phyloP scores from a whole-genome alignment of 352 stramenopile species.

The Phytopythium kandeliae region DNA sequence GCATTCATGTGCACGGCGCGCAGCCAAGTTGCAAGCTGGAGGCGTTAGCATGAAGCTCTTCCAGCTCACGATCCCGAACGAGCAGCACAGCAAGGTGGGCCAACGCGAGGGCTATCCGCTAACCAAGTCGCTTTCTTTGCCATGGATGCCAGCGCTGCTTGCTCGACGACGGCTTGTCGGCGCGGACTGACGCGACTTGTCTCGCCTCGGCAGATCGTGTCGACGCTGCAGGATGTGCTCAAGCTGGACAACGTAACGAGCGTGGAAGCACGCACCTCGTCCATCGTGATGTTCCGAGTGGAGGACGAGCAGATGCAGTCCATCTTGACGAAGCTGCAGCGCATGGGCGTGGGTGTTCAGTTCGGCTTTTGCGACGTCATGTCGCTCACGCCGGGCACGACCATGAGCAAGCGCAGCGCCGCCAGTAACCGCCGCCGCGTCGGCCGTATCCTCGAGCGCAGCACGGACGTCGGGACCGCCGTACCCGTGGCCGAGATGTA shows the following conservation, averaged over 20 bases:
- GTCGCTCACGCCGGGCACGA: conserved; percentile 80
- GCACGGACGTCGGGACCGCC: conserved; percentile 73
- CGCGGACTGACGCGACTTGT: neutral
- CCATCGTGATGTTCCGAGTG: conserved; percentile 82
- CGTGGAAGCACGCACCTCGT: conserved; percentile 80
- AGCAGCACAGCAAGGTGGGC: conserved; percentile 67
- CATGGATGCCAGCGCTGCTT: too few relatives aligned
- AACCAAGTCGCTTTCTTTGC: too few relatives aligned
- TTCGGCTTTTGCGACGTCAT: conserved; percentile 88
- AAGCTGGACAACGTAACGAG: conserved; percentile 82
- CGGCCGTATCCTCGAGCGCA: conserved; percentile 66
- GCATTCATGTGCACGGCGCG: too few relatives aligned
- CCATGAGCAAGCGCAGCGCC: conserved; percentile 49
- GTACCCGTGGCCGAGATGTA: conserved; percentile 87
- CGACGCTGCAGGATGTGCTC: conserved; percentile 74
- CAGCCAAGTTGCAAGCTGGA: too few relatives aligned
- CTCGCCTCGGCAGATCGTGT: conserved; percentile 45
- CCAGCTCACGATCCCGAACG: conserved; percentile 82
- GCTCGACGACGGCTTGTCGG: too few relatives aligned
- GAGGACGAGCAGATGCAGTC: conserved; percentile 82
- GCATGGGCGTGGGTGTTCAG: conserved; percentile 76
- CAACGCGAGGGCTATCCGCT: too few relatives aligned
- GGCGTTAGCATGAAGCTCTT: conserved; percentile 91
- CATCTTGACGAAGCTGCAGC: conserved; percentile 77
- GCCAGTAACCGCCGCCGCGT: conserved; percentile 50